Percentiles rank a stretch among this genome's conserved stretches.
These are phyloP conservation scores for Lactarius sanguifluus DNA, from an alignment of 768 basidiomycete species.

Conservation along the genomic window DNA sequence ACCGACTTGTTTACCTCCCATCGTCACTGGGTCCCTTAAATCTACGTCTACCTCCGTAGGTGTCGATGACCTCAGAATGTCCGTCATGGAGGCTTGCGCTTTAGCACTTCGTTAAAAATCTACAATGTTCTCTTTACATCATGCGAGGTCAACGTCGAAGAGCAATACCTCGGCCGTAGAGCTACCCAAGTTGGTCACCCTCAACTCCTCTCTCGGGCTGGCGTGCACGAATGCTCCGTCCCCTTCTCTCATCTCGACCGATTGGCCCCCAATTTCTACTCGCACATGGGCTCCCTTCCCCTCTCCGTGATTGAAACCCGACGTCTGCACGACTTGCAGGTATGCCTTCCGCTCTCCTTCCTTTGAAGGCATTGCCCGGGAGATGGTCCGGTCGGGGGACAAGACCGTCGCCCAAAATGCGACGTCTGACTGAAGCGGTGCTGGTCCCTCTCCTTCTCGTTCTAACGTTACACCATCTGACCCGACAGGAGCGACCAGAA, in stretches of 20 bases:
- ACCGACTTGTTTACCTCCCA: conserved; percentile 65
- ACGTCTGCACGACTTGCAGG: conserved; percentile 82
- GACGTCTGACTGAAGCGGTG: conserved; percentile 72
- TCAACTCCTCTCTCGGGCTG: conserved; percentile 44
- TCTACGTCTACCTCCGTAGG: conserved; percentile 52
- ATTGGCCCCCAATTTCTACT: conserved; percentile 44
- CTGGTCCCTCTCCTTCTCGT: conserved; percentile 73
- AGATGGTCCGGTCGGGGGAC: conserved; percentile 52
- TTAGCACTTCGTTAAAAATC: conserved; percentile 28
- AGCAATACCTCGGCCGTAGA: conserved; percentile 70
- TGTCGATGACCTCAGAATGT: conserved; percentile 54
- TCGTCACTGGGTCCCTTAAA: conserved; percentile 56
- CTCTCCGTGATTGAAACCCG: conserved; percentile 67
- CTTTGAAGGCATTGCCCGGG: conserved; percentile 45
- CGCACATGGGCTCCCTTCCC: conserved; percentile 59
- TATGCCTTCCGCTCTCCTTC: conserved; percentile 59
- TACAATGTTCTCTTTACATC: background rate
- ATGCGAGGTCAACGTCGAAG: conserved; percentile 63
- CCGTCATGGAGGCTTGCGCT: conserved; percentile 61
- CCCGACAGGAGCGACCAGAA: conserved; percentile 69
- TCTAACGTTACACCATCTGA: conserved; percentile 52
- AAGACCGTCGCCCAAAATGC: conserved; percentile 76
- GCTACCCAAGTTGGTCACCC: conserved; percentile 65
- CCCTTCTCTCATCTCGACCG: conserved; percentile 72
- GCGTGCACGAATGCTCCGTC: conserved; percentile 79